Evolutionary conservation across 805 yeast species (phyloP).

Genomic region (Ascoidea rubescens): DNA sequence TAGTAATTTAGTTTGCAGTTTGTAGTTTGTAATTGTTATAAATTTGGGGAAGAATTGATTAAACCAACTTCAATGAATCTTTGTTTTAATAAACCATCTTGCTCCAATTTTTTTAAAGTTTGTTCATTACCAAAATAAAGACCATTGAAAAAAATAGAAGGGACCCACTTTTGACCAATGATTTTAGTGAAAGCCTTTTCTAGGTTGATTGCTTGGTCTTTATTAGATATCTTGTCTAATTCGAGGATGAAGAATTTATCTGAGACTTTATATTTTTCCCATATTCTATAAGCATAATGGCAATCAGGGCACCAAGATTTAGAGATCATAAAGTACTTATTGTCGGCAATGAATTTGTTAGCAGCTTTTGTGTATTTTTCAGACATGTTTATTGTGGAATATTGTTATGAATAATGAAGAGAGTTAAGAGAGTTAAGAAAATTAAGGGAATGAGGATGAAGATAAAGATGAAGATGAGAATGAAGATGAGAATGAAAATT

Average conservation of each 20-base stretch:
- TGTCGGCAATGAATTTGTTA: slow-evolving; percentile 26
- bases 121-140: slow-evolving; percentile 44
- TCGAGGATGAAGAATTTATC: slow-evolving; percentile 44
- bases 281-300: slow-evolving; percentile 42
- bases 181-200: slow-evolving; percentile 43
- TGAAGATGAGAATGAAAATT: too few species aligned
- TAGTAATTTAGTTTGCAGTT: background rate
- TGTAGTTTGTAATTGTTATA: background rate
- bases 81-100: slow-evolving; percentile 4
- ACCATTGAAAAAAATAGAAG: slow-evolving; percentile 50
- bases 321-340: slow-evolving; percentile 43
- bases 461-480: too few species aligned
- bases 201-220: slow-evolving; percentile 34
- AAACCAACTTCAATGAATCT: background rate
- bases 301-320: slow-evolving; percentile 78
- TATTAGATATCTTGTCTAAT: slow-evolving; percentile 35
- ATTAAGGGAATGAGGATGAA: too few species aligned
- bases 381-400: background rate
- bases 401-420: too few species aligned
- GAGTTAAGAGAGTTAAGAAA: too few species aligned
- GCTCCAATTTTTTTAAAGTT: slow-evolving; percentile 21
- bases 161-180: slow-evolving; percentile 55
- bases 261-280: slow-evolving; percentile 35
- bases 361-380: slow-evolving; percentile 24
- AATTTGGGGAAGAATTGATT: too few species aligned